Evolutionary conservation across 257 asterid genomes (phyloP).

Genomic region (Penstemon newberryi): DNA sequence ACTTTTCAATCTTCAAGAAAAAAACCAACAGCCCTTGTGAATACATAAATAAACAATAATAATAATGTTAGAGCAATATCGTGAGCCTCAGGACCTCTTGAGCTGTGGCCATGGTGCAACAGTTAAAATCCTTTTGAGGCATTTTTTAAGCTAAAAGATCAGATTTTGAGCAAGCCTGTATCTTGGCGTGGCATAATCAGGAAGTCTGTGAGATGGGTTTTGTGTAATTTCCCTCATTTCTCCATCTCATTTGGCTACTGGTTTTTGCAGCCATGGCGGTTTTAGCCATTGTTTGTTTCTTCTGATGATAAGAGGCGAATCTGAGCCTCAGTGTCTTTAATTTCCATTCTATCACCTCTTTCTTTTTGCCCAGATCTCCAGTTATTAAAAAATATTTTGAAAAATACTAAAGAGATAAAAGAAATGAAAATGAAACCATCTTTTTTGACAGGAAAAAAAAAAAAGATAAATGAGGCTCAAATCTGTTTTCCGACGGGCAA

Average conservation of each 20-base stretch:
- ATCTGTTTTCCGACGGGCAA: no score
- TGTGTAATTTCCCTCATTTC: not conserved
- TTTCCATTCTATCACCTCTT: no score
- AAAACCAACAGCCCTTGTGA: conserved; percentile 33
- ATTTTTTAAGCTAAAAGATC: conserved; percentile 26
- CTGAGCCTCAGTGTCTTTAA: conserved; percentile 32
- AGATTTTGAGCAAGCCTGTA: conserved; percentile 34
- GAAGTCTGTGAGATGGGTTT: conserved; percentile 22
- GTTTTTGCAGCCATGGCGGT: conserved; percentile 45
- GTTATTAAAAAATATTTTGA: no score
- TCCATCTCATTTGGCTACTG: conserved; percentile 20
- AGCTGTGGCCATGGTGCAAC: no score
- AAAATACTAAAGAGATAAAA: no score
- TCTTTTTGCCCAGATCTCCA: no score
- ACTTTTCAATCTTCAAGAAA: not conserved
- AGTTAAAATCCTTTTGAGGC: conserved; percentile 19
- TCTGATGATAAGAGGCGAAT: conserved; percentile 35
- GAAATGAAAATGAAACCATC: no score
- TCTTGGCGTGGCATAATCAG: conserved; percentile 44
- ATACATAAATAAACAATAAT: not conserved
- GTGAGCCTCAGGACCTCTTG: no score
- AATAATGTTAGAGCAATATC: not conserved
- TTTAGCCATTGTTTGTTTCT: not conserved
- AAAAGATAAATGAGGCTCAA: no score
- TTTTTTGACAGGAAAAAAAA: no score